Evolutionary conservation across 257 asterid genomes (phyloP).

Genomic region (Solanum chiquidenum): DNA sequence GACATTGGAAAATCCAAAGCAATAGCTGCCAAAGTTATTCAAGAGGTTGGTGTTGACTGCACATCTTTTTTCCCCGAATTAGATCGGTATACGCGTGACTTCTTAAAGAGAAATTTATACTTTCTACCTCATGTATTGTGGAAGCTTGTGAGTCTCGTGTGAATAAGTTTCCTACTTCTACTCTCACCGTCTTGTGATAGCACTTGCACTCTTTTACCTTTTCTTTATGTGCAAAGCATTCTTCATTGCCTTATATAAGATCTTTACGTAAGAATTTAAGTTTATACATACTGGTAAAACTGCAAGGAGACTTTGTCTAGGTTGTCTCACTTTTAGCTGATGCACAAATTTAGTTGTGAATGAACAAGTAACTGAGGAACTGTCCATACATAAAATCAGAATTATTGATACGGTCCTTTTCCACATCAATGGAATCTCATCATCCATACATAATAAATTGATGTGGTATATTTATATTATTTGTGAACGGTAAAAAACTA

Average conservation of each 20-base stretch:
- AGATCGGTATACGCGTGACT: neutral
- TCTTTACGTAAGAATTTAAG: neutral
- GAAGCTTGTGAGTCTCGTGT: neutral
- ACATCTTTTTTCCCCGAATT: neutral
- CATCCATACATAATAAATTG: neutral
- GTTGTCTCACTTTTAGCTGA: neutral
- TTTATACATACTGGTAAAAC: neutral
- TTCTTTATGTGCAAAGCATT: neutral
- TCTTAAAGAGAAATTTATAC: neutral
- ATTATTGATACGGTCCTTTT: neutral
- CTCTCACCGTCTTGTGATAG: neutral
- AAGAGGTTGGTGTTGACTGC: constrained; percentile 48
- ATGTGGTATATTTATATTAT: neutral
- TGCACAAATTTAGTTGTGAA: neutral
- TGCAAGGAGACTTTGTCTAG: neutral
- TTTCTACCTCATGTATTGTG: neutral
- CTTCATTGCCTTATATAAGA: neutral
- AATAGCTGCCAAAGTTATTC: constrained; percentile 82
- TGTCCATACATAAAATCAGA: neutral
- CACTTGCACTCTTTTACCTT: neutral
- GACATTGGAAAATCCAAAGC: constrained; percentile 73
- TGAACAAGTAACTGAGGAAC: neutral
- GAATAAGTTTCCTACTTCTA: neutral
- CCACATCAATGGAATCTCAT: neutral
- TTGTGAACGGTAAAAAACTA: neutral